Evolutionary conservation across 495 filamentous ascomycete genomes (phyloP), one percentile per base, ranked within the genome.

Genomic region (Poronia punctata): DNA sequence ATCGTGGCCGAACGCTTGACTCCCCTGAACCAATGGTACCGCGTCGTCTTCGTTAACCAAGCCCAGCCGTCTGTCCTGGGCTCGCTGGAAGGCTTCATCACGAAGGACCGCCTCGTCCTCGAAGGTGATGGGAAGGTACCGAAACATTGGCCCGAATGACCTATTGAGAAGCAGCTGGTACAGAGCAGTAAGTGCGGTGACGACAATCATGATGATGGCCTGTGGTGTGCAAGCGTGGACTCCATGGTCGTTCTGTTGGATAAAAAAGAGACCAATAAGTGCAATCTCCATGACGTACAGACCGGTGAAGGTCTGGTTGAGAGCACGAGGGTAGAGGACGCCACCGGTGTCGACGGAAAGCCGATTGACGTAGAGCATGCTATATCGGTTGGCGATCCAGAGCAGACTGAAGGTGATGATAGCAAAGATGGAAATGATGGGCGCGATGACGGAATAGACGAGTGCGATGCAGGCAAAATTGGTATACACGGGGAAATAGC

Each of bases 381-480:
- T 92, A 64, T 98, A 97, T 16, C 90, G 84, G 62, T 97, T 88
- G 4, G 88, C 90, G 39, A 95, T 78, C 90, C 90, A 98, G 57
- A 98, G 88, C 3, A 98, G 70, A 45, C 79, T 77, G 64, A 97
- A 97, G 0, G 90, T 97, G 58, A 95, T 78, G 53, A 95, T 81
- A 45, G 92, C 90, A 68, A 98, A 97, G 29, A 98, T 59, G 32
- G 93, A 71, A 51, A 98, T 95, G 33, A 97, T 71, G 5, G 92
- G 92, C 2, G 90, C 79, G 24, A 97, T 82, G 36, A 96, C 76
- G 27, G 76, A 86, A 66, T 98, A 98, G 42, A 96, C 88, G 45
- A 98, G 62, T 7, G 85, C 90, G 49, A 98, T 97, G 52, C 84
- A 89, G 36, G 88, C 92, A 39, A 97, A 79, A 49, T 90, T 95